phyloP scores from a whole-genome alignment of 176 grass and related monocot genomes.

The Tillandsia fasciculata region DNA sequence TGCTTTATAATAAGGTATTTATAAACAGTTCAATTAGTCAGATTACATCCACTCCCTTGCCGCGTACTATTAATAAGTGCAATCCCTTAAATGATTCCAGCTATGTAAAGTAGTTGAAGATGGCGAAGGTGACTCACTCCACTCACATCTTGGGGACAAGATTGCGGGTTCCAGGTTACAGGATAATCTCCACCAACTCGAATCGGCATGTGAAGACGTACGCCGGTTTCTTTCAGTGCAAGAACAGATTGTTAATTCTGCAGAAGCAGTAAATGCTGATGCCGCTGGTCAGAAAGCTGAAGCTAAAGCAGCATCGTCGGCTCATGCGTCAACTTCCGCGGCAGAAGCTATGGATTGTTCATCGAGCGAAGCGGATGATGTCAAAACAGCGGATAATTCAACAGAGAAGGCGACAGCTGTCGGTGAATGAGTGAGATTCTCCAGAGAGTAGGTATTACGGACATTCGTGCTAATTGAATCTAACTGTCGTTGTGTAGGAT shows the following conservation, averaged over 20 bases:
- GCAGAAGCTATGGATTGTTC: background rate
- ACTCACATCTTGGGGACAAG: constrained; percentile 51
- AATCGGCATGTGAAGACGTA: constrained; percentile 39
- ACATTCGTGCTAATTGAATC: too few relatives aligned
- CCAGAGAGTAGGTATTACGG: too few relatives aligned
- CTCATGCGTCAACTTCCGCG: background rate
- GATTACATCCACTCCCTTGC: background rate
- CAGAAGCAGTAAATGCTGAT: background rate
- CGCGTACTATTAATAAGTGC: background rate
- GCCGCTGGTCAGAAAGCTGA: background rate
- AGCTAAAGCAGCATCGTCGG: background rate
- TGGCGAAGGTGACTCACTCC: constrained; percentile 34
- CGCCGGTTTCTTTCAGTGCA: constrained; percentile 27
- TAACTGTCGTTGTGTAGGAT: too few relatives aligned
- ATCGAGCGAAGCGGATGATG: background rate
- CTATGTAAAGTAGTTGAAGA: constrained; percentile 71
- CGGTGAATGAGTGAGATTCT: background rate
- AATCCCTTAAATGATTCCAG: constrained; percentile 28
- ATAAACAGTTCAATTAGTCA: constrained; percentile 16
- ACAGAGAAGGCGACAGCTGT: background rate
- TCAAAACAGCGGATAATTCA: background rate
- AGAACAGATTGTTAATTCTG: constrained; percentile 14
- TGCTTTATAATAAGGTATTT: background rate
- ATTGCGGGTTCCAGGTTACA: constrained; percentile 38
- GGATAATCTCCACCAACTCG: constrained; percentile 46